These are phyloP conservation scores for Clonostachys solani DNA, from an alignment of 2,329 filamentous ascomycete genomes.

Conservation along the genomic window DNA sequence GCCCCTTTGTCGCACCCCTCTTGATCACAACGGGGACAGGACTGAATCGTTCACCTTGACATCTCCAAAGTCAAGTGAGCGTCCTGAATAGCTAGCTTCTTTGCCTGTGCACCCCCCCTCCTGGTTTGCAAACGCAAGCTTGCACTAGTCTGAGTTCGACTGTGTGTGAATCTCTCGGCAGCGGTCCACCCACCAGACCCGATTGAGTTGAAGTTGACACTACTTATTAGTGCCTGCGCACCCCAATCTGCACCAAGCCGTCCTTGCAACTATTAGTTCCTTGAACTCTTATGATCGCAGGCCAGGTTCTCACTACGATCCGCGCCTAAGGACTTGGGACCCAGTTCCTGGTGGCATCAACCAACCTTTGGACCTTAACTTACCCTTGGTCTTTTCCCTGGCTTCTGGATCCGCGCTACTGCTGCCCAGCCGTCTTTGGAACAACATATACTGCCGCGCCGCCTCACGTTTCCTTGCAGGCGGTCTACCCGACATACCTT, in stretches of 20 bases:
- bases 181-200: slow-evolving; percentile 16
- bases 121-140: slow-evolving; percentile 12
- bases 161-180: slow-evolving; percentile 18
- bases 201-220: slow-evolving; percentile 6
- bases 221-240: slow-evolving; percentile 31
- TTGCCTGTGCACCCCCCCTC: slow-evolving; percentile 10
- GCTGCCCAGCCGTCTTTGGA: slow-evolving; percentile 19
- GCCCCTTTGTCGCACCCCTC: not conserved
- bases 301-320: slow-evolving; percentile 20
- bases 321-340: slow-evolving; percentile 21
- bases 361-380: slow-evolving; percentile 16
- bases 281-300: slow-evolving; percentile 20
- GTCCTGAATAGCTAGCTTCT: not conserved
- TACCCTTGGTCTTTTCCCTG: slow-evolving; percentile 9
- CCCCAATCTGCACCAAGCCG: slow-evolving; percentile 23
- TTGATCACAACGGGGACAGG: not conserved
- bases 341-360: slow-evolving; percentile 23
- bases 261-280: slow-evolving; percentile 11
- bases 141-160: slow-evolving; percentile 28
- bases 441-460: slow-evolving; percentile 26
- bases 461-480: slow-evolving; percentile 21
- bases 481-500: slow-evolving; percentile 12
- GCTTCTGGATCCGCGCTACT: slow-evolving; percentile 22
- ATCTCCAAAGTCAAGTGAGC: not conserved
- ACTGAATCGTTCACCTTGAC: not conserved